These are phyloP conservation scores for Raffaelea ambrosiae DNA, from an alignment of 2,329 filamentous ascomycete species.

Conservation along the genomic window DNA sequence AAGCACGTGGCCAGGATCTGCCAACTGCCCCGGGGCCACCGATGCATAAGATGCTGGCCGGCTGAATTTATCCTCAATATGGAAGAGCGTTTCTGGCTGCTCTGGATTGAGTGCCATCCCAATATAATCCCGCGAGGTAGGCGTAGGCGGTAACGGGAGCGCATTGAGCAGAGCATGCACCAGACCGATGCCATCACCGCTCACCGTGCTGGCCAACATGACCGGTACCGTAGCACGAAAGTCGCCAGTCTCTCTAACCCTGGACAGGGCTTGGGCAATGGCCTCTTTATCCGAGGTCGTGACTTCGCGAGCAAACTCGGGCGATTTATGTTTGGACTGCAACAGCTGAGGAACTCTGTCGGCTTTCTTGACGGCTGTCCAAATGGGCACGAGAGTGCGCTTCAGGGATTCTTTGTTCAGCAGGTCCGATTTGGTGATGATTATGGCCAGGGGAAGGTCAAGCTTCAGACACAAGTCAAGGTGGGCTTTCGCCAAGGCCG, in stretches of 20 bases:
- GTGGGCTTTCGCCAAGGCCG: constrained; percentile 67
- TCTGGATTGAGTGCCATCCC: constrained; percentile 48
- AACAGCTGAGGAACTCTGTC: constrained; percentile 69
- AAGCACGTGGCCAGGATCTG: constrained; percentile 59
- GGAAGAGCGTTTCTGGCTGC: constrained; percentile 62
- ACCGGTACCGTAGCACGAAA: constrained; percentile 63
- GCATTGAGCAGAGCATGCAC: constrained; percentile 73
- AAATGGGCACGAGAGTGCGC: constrained; percentile 60
- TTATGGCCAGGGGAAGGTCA: constrained; percentile 65
- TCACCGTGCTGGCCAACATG: constrained; percentile 77
- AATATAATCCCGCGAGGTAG: constrained; percentile 45
- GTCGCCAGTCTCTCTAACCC: constrained; percentile 34
- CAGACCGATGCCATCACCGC: constrained; percentile 71
- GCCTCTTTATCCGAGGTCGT: constrained; percentile 45
- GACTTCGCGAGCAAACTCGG: constrained; percentile 37
- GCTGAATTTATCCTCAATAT: constrained; percentile 84
- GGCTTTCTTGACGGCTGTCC: constrained; percentile 68
- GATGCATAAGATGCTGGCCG: constrained; percentile 55
- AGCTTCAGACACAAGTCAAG: constrained; percentile 79
- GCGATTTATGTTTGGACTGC: constrained; percentile 36
- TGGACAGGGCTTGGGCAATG: constrained; percentile 45
- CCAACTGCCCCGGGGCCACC: constrained; percentile 23
- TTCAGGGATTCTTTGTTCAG: constrained; percentile 64
- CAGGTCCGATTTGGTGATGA: constrained; percentile 80
- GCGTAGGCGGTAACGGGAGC: constrained; percentile 58